A percentile compares a stretch with the other conserved stretches of the same genome.
Conservation (phyloP, 108 stramenopile genomes). For the Cyclotella distinguenda region DNA sequence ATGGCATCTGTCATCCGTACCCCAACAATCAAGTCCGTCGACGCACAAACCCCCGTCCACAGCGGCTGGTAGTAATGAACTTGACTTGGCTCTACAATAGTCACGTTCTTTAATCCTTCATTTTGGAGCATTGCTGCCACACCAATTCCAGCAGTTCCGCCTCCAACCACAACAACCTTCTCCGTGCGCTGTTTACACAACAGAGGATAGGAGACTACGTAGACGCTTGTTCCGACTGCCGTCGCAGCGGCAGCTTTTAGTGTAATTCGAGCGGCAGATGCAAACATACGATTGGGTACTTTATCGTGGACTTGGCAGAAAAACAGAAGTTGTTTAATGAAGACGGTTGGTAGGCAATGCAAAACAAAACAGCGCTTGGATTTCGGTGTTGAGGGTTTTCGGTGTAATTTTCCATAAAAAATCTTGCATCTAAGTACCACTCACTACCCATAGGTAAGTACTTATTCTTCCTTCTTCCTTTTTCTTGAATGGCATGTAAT, state of each 20-base stretch:
- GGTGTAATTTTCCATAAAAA: too few relatives aligned
- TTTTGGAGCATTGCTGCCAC: slow-evolving; percentile 46
- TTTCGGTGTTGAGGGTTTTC: too few relatives aligned
- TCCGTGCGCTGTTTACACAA: slow-evolving; percentile 16
- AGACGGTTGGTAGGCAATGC: too few relatives aligned
- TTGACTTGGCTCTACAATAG: slow-evolving; percentile 36
- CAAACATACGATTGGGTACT: too few relatives aligned
- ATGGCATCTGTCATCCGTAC: too few relatives aligned
- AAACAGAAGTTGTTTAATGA: too few relatives aligned
- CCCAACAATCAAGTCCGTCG: neutral
- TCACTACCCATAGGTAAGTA: too few relatives aligned
- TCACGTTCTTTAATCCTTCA: slow-evolving; percentile 35
- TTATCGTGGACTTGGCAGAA: too few relatives aligned
- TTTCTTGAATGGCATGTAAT: too few relatives aligned
- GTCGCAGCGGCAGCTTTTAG: slow-evolving; percentile 15
- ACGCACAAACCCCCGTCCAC: slow-evolving; percentile 36
- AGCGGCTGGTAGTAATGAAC: slow-evolving; percentile 55
- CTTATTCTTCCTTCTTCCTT: too few relatives aligned
- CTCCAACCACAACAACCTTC: slow-evolving; percentile 38
- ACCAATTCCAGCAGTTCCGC: slow-evolving; percentile 49
- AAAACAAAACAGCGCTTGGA: too few relatives aligned
- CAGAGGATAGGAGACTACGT: slow-evolving; percentile 8
- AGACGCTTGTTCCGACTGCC: slow-evolving; percentile 1
- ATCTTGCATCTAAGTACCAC: too few relatives aligned
- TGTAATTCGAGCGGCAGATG: neutral